Evolutionary conservation across 2,329 filamentous ascomycete genomes (phyloP).

Genomic region (Nannizziopsis barbatae): DNA sequence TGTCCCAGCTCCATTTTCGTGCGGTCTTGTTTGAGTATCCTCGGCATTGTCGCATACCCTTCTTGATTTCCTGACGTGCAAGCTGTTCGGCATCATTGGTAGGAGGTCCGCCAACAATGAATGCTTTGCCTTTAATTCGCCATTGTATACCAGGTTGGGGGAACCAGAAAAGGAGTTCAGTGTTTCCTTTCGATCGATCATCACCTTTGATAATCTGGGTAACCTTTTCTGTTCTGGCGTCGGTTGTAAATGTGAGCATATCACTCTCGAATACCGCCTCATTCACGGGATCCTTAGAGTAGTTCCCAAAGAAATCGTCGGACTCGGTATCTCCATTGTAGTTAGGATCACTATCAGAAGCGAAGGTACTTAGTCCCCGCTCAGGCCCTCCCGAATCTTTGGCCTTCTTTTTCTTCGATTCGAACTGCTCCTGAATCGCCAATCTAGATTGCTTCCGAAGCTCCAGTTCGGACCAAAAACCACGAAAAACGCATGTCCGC

Average conservation of each 20-base stretch:
- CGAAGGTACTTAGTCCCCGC: background rate
- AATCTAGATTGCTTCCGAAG: conserved; percentile 57
- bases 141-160: conserved; percentile 64
- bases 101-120: conserved; percentile 62
- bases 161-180: conserved; percentile 81
- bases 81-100: conserved; percentile 38
- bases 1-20: conserved; percentile 61
- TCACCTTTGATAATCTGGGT: conserved; percentile 52
- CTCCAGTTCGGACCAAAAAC: conserved; percentile 58
- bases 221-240: conserved; percentile 76
- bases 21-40: conserved; percentile 22
- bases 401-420: conserved; percentile 54
- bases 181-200: conserved; percentile 53
- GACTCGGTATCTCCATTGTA: background rate
- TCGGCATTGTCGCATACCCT: conserved; percentile 35
- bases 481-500: conserved; percentile 73
- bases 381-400: conserved; percentile 12
- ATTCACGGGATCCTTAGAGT: conserved; percentile 39
- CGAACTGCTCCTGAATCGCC: conserved; percentile 54
- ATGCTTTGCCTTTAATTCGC: conserved; percentile 67
- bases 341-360: background rate
- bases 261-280: conserved; percentile 62
- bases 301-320: background rate
- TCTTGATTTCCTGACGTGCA: conserved; percentile 49
- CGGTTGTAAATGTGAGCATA: conserved; percentile 72